Base-by-base conservation (phyloP, 2,329 filamentous ascomycete genomes). In the Penicillium nordicum region DNA sequence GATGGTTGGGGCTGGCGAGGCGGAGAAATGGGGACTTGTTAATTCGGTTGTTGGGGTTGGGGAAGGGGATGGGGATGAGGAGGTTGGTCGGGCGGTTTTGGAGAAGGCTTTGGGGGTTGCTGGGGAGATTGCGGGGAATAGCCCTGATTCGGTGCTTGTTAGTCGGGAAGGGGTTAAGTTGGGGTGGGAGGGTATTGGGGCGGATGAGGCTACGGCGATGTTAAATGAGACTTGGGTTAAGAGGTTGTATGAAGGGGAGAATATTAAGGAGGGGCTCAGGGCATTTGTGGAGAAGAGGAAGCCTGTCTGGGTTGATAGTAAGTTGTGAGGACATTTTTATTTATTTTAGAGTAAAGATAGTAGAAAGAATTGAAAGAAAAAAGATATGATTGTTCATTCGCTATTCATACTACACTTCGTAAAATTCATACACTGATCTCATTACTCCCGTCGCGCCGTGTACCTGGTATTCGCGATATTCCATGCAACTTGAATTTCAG, bases 281-380 rank as follows among this genome's bases (percentile, higher is more conserved):
- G 89, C 88, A 58, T 93, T 93, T 77, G 86, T 89, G 18, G 88
- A 92, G 79, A 90, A 86, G 80, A 79, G 88, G 67, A 81, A 83
- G 74, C 84, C 88, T 1, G 78, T 78, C 37, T 92, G 88, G 88
- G 64, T 63, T 55, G 63, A 70, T 53, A 76, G 72, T 59, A 76
- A 76, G 61, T 56, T 76, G 57, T 76, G 58, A 60, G 27, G 5
- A 21, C 21, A 21, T 25, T 30, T 12, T n/a, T 30, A 8, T 18
- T 18, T 30, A 1, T 11, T 40, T 3, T 6, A 36, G n/a, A 47
- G 23, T 25, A 32, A 29, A 37, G 6, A 36, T 36, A n/a, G 34
- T 10, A 30, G 25, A 29, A 45, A 53, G 11, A 21, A 47, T 47
- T 23, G 14, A 32, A 51, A 53, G n/a, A 53, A 32, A 37, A 53